Base-by-base conservation (phyloP, 768 basidiomycete genomes). In the Cubamyces lactineus region DNA sequence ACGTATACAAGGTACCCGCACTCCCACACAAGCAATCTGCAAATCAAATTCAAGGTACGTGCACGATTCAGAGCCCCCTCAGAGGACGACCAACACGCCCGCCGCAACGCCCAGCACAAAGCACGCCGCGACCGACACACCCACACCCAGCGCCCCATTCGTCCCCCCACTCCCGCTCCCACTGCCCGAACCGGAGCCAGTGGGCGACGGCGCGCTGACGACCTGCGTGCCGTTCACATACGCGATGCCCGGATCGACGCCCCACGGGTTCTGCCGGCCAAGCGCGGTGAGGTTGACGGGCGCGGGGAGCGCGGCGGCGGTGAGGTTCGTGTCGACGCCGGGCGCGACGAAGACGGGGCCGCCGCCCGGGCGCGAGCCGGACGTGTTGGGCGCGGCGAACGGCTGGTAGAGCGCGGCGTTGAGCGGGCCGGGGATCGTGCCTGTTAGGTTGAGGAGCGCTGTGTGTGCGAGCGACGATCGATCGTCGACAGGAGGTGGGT, bases 361-460 rank as follows among this genome's bases (percentile, higher is more conserved):
- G 53, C 76, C 76, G 12, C 80, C 82, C 1, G 79, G 79, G 43
- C 81, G 77, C 39, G 67, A 63, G 40, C 75, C 77, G 43, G 66
- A 66, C 24, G 59, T 53, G 70, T 80, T 72, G 2, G 83, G 83
- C 6, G 82, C 80, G 6, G 74, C 58, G 72, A 78, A 82, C 11
- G 83, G 81, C 19, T 78, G 72, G 65, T 74, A 84, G 23, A 67
- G 60, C 5, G 62, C 46, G 24, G 73, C 66, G 67, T 81, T 82
- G 65, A 82, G 73, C 30, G 80, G 70, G 24, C 84, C 84, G 9
- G 80, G 74, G 59, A 73, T 73, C 13, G 69, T 76, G 41, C 75
- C 78, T 3, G 79, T 78, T 2, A 75, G 15, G 70, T 84, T 84
- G 41, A 77, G 69, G 26, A 74, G 57, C 3, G 81, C 65, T 66